These are phyloP conservation scores for Scleromitrula shiraiana DNA, from an alignment of 2,329 filamentous ascomycete species.

Conservation along the genomic window DNA sequence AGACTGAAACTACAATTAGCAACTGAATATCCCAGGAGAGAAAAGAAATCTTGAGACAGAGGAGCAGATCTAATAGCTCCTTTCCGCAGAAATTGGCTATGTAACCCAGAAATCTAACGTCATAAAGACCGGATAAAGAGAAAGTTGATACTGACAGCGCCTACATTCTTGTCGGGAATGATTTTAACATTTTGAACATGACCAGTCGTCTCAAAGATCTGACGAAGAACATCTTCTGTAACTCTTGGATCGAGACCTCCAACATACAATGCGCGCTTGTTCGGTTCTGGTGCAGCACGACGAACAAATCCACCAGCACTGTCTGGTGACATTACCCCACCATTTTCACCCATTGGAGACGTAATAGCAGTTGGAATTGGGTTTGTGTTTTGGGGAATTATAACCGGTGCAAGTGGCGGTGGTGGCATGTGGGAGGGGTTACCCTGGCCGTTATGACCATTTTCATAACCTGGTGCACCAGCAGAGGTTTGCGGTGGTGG, in stretches of 20 bases:
- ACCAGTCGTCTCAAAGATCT: conserved; percentile 97
- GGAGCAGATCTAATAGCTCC: no score
- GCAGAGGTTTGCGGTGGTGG: conserved; percentile 60
- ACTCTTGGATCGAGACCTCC: conserved; percentile 91
- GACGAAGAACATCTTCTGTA: conserved; percentile 90
- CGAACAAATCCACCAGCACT: conserved; percentile 74
- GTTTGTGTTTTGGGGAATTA: conserved; percentile 93
- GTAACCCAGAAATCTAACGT: conserved; percentile 11
- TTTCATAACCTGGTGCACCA: conserved; percentile 71
- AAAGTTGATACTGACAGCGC: conserved; percentile 39
- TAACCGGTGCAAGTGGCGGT: conserved; percentile 72
- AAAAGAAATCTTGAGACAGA: no score
- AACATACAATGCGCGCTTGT: conserved; percentile 95
- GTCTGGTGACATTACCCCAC: conserved; percentile 73
- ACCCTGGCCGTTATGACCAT: conserved; percentile 61
- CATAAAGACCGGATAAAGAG: conserved; percentile 19
- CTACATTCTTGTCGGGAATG: conserved; percentile 98
- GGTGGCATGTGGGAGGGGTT: conserved; percentile 77
- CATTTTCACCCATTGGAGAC: conserved; percentile 66
- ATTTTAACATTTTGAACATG: conserved; percentile 99
- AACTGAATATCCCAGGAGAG: no score
- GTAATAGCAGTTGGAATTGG: conserved; percentile 89
- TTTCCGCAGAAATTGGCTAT: conserved; percentile 21
- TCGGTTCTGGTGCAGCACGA: conserved; percentile 91
- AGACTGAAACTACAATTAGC: conserved; percentile 50